These are phyloP conservation scores for Fusarium veterinarium DNA, from an alignment of 2,329 filamentous ascomycete species.

Conservation along the genomic window DNA sequence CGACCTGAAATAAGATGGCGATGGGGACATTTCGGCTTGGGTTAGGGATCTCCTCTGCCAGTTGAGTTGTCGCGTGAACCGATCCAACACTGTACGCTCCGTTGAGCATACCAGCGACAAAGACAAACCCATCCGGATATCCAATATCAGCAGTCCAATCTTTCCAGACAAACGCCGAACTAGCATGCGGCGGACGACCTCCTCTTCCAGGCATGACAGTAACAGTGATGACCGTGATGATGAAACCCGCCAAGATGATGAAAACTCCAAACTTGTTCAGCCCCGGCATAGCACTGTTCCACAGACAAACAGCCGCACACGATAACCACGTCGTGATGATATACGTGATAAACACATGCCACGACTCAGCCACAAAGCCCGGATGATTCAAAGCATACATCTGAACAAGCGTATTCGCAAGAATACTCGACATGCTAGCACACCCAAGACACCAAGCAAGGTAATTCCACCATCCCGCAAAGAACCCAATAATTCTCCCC, in stretches of 20 bases:
- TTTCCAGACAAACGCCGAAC: slow-evolving; percentile 53
- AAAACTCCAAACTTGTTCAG: slow-evolving; percentile 66
- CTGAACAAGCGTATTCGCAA: slow-evolving; percentile 56
- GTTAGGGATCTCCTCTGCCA: slow-evolving; percentile 72
- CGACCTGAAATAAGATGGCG: slow-evolving; percentile 62
- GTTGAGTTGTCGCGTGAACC: slow-evolving; percentile 72
- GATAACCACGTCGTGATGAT: slow-evolving; percentile 54
- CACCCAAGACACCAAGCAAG: slow-evolving; percentile 55
- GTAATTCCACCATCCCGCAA: slow-evolving; percentile 60
- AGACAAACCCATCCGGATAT: slow-evolving; percentile 56
- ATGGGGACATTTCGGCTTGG: slow-evolving; percentile 65
- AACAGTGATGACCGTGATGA: slow-evolving; percentile 67
- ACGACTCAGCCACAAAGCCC: slow-evolving; percentile 51
- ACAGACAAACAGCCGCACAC: slow-evolving; percentile 60
- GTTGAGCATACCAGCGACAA: slow-evolving; percentile 63
- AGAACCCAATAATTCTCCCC: slow-evolving; percentile 62
- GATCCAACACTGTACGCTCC: slow-evolving; percentile 76
- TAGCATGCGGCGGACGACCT: slow-evolving; percentile 47
- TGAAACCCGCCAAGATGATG: slow-evolving; percentile 61
- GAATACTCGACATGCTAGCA: slow-evolving; percentile 55
- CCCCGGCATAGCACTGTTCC: slow-evolving; percentile 63
- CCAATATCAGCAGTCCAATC: slow-evolving; percentile 55
- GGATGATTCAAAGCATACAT: slow-evolving; percentile 58
- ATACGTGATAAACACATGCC: slow-evolving; percentile 59
- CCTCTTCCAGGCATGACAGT: slow-evolving; percentile 60